Conservation (phyloP, 345 rosid species). For the Noccaea bulbosa region DNA sequence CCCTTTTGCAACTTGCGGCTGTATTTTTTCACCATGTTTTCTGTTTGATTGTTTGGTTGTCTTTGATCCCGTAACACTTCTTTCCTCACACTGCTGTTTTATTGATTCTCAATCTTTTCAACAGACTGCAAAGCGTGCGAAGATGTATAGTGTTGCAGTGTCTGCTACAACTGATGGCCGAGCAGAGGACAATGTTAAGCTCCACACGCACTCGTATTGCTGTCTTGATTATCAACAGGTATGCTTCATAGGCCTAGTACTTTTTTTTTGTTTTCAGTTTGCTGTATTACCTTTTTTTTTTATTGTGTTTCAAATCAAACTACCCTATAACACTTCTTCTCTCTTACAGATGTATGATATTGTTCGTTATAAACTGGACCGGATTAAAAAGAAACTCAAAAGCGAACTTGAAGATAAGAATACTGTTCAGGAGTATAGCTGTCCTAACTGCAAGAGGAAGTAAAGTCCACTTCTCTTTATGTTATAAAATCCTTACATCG, state of each 20-base stretch:
- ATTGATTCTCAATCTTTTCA: conserved; percentile 27
- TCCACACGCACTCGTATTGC: conserved; percentile 87
- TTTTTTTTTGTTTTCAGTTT: neutral
- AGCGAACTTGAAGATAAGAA: conserved; percentile 88
- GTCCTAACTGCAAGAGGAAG: conserved; percentile 90
- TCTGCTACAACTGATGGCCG: conserved; percentile 73
- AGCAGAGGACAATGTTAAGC: conserved; percentile 85
- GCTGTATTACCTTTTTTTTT: conserved; percentile 10
- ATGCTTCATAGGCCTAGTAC: conserved; percentile 17
- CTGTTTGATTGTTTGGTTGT: conserved; percentile 14
- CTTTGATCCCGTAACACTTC: neutral
- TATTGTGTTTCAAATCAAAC: conserved; percentile 4
- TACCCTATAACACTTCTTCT: conserved; percentile 1
- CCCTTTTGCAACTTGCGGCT: conserved; percentile 1
- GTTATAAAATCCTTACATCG: neutral
- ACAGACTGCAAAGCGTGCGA: conserved; percentile 88
- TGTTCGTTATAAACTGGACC: conserved; percentile 72
- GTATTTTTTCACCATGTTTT: neutral
- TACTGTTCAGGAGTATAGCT: conserved; percentile 85
- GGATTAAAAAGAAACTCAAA: conserved; percentile 74
- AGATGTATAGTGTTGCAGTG: conserved; percentile 77
- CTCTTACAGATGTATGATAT: conserved; percentile 78
- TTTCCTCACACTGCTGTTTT: conserved; percentile 4
- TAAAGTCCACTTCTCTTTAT: conserved; percentile 38
- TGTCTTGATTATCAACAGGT: conserved; percentile 93